A percentile compares a stretch with the other conserved stretches of the same genome.
phyloP scores from a whole-genome alignment of 352 stramenopile species.

The Phytopythium chamaehyphon region DNA sequence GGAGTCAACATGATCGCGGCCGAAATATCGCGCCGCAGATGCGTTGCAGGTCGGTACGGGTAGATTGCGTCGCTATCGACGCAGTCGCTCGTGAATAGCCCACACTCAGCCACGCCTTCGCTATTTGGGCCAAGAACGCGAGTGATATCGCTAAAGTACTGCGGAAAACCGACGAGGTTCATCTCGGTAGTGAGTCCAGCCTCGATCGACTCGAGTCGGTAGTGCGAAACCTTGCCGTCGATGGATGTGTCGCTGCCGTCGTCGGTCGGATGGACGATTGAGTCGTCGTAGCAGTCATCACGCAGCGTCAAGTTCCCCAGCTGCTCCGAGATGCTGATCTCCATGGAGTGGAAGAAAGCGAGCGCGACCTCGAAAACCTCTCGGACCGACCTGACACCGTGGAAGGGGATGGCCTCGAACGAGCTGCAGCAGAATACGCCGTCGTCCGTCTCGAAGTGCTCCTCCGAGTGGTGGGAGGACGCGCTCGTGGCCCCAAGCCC shows the following conservation, averaged over 20 bases:
- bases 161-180: constrained; percentile 6
- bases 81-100: constrained; percentile 30
- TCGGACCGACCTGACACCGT: constrained; percentile 30
- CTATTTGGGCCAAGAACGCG: constrained; percentile 1
- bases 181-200: constrained; percentile 18
- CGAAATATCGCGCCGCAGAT: constrained; percentile 33
- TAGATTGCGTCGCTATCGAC: constrained; percentile 42
- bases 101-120: constrained; percentile 4
- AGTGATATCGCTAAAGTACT: constrained; percentile 25
- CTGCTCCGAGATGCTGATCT: constrained; percentile 51
- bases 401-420: constrained; percentile 41
- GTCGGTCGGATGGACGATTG: neutral
- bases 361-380: constrained; percentile 49
- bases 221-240: constrained; percentile 26
- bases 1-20: constrained; percentile 22
- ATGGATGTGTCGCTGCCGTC: constrained; percentile 22
- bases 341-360: constrained; percentile 46
- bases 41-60: constrained; percentile 28
- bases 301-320: constrained; percentile 43
- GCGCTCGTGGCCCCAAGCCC: neutral
- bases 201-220: constrained; percentile 37
- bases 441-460: constrained; percentile 13
- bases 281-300: constrained; percentile 26
- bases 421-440: constrained; percentile 29
- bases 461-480: constrained; percentile 3